Conservation (phyloP, 257 asterid genomes). For the Solanum chmielewskii region DNA sequence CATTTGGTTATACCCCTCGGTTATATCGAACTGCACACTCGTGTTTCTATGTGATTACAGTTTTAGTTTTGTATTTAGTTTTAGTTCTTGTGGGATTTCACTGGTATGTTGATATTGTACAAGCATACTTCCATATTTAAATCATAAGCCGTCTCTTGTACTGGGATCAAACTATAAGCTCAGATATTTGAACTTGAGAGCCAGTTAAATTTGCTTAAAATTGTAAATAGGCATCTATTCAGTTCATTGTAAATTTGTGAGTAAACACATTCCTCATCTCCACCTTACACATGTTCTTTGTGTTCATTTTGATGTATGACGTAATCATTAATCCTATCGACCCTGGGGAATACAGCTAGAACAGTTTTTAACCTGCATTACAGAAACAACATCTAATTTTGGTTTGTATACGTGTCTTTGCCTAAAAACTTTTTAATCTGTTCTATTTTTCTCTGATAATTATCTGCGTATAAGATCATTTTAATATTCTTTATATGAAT, state of each 20-base stretch:
- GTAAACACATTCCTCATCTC: background rate
- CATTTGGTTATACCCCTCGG: background rate
- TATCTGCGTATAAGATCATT: background rate
- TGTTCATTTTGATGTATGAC: background rate
- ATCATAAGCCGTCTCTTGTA: background rate
- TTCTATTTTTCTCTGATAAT: background rate
- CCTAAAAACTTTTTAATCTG: background rate
- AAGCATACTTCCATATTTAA: background rate
- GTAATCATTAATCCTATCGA: background rate
- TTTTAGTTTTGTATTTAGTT: background rate
- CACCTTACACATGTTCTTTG: background rate
- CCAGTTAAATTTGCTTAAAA: background rate
- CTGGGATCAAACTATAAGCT: background rate
- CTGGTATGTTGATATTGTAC: background rate
- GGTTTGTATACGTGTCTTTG: background rate
- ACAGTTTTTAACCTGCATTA: background rate
- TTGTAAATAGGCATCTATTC: background rate
- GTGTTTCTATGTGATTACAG: background rate
- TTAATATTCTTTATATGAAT: background rate
- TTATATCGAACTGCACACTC: background rate
- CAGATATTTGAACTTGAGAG: background rate
- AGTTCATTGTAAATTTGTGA: background rate
- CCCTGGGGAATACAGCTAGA: background rate
- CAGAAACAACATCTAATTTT: background rate
- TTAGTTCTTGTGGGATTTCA: background rate